These are phyloP conservation scores for Podosphaera xanthii DNA, from an alignment of 2,329 filamentous ascomycete species.

Conservation along the genomic window DNA sequence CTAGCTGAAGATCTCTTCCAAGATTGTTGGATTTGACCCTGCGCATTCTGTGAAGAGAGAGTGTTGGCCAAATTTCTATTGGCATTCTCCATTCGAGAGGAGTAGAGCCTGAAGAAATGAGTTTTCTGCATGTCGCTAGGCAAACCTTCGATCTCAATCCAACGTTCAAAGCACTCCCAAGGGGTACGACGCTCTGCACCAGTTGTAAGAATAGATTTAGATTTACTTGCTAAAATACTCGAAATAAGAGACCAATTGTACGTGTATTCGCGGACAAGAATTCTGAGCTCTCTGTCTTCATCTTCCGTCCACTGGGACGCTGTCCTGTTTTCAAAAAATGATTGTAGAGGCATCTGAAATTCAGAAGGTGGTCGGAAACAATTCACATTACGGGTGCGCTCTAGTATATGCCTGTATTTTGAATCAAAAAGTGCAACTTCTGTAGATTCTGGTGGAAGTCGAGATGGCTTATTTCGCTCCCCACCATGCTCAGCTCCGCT, in stretches of 20 bases:
- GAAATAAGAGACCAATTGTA: conserved; percentile 97
- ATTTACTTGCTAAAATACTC: conserved; percentile 50
- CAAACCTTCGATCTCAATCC: conserved; percentile 76
- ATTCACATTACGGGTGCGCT: conserved; percentile 73
- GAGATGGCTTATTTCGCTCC: conserved; percentile 12
- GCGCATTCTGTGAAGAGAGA: conserved; percentile 13
- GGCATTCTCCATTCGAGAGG: conserved; percentile 34
- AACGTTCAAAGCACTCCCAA: conserved; percentile 97
- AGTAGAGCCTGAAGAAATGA: conserved; percentile 68
- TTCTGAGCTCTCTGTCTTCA: conserved; percentile 76
- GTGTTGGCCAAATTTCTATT: conserved; percentile 25
- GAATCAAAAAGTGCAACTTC: conserved; percentile 75
- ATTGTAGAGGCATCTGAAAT: conserved; percentile 69
- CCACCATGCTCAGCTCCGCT: conserved; percentile 21
- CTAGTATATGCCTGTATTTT: conserved; percentile 72
- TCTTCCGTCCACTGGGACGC: conserved; percentile 79
- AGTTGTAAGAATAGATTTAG: conserved; percentile 55
- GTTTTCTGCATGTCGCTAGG: conserved; percentile 89
- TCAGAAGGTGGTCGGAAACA: conserved; percentile 86
- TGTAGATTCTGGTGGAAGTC: conserved; percentile 43
- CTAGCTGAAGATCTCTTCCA: conserved; percentile 55
- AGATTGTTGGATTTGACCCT: conserved; percentile 26
- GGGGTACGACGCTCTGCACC: conserved; percentile 76
- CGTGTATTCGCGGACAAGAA: conserved; percentile 70
- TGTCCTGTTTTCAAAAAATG: conserved; percentile 69